Evolutionary conservation across 148 eudicot genomes (phyloP), one percentile per base, ranked within the genome.

Genomic region (Dysphania ambrosioides): DNA sequence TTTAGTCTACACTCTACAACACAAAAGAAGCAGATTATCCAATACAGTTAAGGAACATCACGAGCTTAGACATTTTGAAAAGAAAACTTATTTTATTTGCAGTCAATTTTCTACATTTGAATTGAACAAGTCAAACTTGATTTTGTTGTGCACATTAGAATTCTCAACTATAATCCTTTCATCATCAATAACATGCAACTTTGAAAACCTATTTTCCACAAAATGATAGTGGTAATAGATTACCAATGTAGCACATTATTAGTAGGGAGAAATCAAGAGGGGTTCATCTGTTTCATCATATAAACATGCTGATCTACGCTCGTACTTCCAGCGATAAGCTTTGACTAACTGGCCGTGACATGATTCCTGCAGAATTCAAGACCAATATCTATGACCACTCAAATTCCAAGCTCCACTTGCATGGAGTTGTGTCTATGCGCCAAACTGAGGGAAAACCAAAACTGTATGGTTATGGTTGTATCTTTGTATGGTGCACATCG

Each of bases 31-130:
- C 58, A 47, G 35, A 2, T 31, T 44, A 30, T 49, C 16, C 29
- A 53, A 56, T 56, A 21, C 29, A 5, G 73, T 70, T 62, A 70
- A 70, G 61, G 19, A 53, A 53, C n/a, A n/a, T 24, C 61, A 55
- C 41, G 8, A n/a, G 60, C 61, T 21, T 42, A 27, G 10, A 6
- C 29, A 51, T 2, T 32, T 70, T 70, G 61, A 70, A 70, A 51
- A 32, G 44, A 70, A 70, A 31, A n/a, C 9, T 10, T 6, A 23
- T 10, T 9, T 23, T 40, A 5, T 10, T n/a, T 66, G 49, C 26
- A 40, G 30, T 66, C 70, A 66, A 66, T 40, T 24, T 38, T 3
- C 19, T 40, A 13, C 10, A 66, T 66, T 66, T 66, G 70, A 66
- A 66, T 66, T 66, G 70, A 66, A 66, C 18, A 11, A 36, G 24